Base-by-base conservation (phyloP, 139 green algal species). In the Tetradesmus obliquus region DNA sequence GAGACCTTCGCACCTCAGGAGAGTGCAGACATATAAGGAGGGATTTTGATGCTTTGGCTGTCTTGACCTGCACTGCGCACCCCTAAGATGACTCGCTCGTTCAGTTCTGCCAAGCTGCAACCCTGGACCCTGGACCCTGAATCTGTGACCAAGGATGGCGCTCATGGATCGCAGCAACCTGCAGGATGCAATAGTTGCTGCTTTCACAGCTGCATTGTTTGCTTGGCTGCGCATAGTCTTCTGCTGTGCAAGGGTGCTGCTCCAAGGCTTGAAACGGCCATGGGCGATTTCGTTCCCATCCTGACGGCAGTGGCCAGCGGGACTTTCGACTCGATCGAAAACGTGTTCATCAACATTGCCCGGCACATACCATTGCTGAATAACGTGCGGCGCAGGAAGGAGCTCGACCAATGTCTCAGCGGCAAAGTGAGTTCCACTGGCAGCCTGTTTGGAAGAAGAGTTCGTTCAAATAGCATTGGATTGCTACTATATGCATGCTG, bases 271-370 rank as follows among this genome's bases (percentile, higher is more conserved):
- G 66, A 76, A 24, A 24, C 12, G 5, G 66, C 17, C 66, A 76
- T 76, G 66, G 66, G 66, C 66, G 66, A 76, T 6, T 24, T 88
- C 32, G 22, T 91, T 19, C 87, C 87, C 3, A 72, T 91, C 5
- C 15, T 86, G 17, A 62, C 82, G 74, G 54, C 87, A n/a, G 87
- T 91, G 55, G 51, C 20, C 9, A 32, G 24, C 5, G 87, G 87
- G 8, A 58, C 87, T 8, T 22, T 84, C 7, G 87, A 91, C n/a
- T 76, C 87, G 3, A 58, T 84, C 13, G 87, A 91, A 32, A 91
- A 91, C 54, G 58, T 91, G 17, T 85, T 71, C 74, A 91, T 91
- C 74, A 91, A 91, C 54, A 22, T 91, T 6, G 51, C 5, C 17
- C n/a, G 55, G 19, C 80, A 84, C 22, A 6, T 91, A 1, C 86